phyloP scores from a whole-genome alignment of 2,329 filamentous ascomycete species.

The Microcera coccophila region DNA sequence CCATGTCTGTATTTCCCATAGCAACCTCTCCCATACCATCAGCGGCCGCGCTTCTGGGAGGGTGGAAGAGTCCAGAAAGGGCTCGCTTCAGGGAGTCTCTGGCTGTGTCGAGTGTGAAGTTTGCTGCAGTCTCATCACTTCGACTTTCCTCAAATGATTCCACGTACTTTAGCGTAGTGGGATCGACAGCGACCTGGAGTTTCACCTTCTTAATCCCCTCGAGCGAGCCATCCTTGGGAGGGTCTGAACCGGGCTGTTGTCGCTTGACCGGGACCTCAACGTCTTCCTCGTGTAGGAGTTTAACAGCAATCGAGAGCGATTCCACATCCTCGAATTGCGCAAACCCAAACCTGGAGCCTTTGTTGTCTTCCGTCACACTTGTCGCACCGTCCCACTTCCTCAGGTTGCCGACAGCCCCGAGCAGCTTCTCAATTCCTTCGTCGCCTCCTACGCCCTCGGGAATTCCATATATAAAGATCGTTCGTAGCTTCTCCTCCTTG shows the following conservation, averaged over 20 bases:
- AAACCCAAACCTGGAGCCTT: constrained; percentile 86
- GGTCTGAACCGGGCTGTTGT: constrained; percentile 52
- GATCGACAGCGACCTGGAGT: constrained; percentile 73
- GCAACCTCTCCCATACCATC: constrained; percentile 64
- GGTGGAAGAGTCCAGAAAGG: constrained; percentile 69
- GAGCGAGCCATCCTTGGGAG: constrained; percentile 43
- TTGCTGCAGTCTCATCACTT: constrained; percentile 58
- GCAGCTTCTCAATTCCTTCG: constrained; percentile 71
- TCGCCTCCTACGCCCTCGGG: constrained; percentile 75
- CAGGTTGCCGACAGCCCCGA: constrained; percentile 72
- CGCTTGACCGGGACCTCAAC: constrained; percentile 79
- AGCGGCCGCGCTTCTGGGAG: constrained; percentile 42
- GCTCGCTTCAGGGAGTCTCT: constrained; percentile 64
- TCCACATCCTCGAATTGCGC: constrained; percentile 92
- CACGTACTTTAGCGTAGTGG: constrained; percentile 78
- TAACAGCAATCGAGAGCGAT: constrained; percentile 78
- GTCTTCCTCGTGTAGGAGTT: constrained; percentile 76
- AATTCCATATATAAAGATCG: constrained; percentile 84
- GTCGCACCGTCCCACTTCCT: constrained; percentile 80
- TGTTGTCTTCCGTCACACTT: constrained; percentile 59
- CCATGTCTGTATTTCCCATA: constrained; percentile 64
- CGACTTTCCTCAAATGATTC: constrained; percentile 70
- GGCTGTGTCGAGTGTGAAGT: constrained; percentile 67
- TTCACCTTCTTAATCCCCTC: constrained; percentile 64
- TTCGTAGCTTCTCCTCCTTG: constrained; percentile 84